Base-by-base conservation (phyloP, 2,329 filamentous ascomycete genomes). In the Westerdykella sp. region DNA sequence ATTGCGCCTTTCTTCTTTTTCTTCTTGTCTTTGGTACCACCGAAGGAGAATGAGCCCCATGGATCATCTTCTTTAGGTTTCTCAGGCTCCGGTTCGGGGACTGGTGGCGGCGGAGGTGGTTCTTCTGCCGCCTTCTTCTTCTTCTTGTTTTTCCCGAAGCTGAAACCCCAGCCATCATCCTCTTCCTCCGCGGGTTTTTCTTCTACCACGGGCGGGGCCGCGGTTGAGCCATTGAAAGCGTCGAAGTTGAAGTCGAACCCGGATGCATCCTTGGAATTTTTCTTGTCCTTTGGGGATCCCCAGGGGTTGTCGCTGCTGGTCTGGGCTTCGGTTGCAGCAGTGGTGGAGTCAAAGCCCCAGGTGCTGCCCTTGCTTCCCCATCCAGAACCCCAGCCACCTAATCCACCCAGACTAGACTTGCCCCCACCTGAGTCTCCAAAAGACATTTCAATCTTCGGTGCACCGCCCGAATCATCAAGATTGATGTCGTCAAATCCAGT, bases 361-460 rank as follows among this genome's bases (percentile, higher is more conserved):
- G 51, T 40, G 31, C 48, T 50, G 40, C 53, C 54, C 6, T 50
- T 49, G 12, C 45, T 44, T 34, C 59, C 58, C 60, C 61, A 65
- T 15, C 55, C 51, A 34, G 54, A 51, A 35, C 51, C 44, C 57
- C 58, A 62, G 30, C 44, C 52, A 37, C 53, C 46, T 21, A 58
- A 40, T 25, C 55, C 51, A 43, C 55, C 56, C 40, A 63, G 53
- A 31, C 55, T 48, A 45, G 58, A 53, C 53, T 62, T 59, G 13
- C 47, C 34, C 41, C 47, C 46, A 15, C 49, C 51, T 16, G 56
- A 50, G 38, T 60, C 59, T 37, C 67, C 69, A 48, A 74, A 71
- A 47, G 67, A 68, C 47, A 75, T 61, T 46, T 74, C 70, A 50
- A 74, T 66, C 57, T 73, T 72, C 16, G 72, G 72, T 40, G 66